Conservation (phyloP, 495 filamentous ascomycete genomes). For the Penicillium flavigenum region DNA sequence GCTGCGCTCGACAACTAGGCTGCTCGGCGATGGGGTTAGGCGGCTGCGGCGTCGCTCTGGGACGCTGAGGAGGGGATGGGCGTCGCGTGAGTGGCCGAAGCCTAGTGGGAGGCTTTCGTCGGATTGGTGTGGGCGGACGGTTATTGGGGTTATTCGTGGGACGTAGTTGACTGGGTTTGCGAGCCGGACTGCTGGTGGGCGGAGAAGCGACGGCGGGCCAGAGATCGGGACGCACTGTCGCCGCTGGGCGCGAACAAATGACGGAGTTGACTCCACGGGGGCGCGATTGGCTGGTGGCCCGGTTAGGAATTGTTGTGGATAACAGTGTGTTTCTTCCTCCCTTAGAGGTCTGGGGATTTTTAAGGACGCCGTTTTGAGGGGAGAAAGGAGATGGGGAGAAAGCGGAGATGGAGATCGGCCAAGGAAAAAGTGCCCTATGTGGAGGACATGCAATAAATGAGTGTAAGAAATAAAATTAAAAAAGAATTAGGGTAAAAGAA, state of each 20-base stretch:
- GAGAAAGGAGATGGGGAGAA: conserved; percentile 14
- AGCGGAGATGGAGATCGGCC: conserved; percentile 21
- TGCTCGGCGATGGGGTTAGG: conserved; percentile 53
- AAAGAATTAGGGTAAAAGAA: not conserved
- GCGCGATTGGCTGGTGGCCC: conserved; percentile 13
- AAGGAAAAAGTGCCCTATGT: conserved; percentile 13
- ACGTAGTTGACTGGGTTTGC: conserved; percentile 52
- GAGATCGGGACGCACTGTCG: conserved; percentile 28
- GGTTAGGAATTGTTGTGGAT: conserved; percentile 19
- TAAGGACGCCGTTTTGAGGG: conserved; percentile 41
- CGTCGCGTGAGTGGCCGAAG: conserved; percentile 43
- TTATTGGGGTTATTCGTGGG: conserved; percentile 46
- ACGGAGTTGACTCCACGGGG: conserved; percentile 30
- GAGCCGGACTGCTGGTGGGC: conserved; percentile 44
- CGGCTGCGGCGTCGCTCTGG: conserved; percentile 64
- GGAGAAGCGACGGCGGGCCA: conserved; percentile 33
- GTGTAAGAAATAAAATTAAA: not conserved
- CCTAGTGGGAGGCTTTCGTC: conserved; percentile 45
- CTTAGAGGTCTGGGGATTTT: conserved; percentile 25
- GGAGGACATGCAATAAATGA: conserved; percentile 12
- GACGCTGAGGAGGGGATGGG: conserved; percentile 67
- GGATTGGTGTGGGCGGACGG: conserved; percentile 31
- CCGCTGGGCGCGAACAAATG: conserved; percentile 30
- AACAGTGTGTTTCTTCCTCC: conserved; percentile 32
- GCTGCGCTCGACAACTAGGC: conserved; percentile 65